Evolutionary conservation across 2,329 filamentous ascomycete genomes (phyloP).

Genomic region (Teratosphaeria epicoccoides): DNA sequence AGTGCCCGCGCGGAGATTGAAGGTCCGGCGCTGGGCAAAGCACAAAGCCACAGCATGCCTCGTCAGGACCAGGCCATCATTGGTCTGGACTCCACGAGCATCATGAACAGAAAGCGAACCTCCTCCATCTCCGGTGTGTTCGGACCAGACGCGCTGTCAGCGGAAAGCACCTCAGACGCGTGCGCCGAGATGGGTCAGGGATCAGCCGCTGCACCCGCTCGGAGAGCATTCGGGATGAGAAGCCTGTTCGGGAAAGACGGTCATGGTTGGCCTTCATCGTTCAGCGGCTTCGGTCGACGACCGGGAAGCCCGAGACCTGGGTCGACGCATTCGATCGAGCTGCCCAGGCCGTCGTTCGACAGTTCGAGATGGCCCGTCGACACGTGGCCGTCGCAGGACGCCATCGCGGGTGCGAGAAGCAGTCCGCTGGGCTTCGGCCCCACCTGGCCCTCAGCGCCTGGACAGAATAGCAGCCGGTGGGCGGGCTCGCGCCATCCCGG

Average conservation of each 20-base stretch:
- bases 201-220: conserved; percentile 23
- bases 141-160: conserved; percentile 30
- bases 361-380: conserved; percentile 43
- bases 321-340: conserved; percentile 42
- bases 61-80: conserved; percentile 36
- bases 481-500: conserved; percentile 59
- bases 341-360: conserved; percentile 69
- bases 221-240: conserved; percentile 35
- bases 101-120: conserved; percentile 36
- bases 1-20: conserved; percentile 26
- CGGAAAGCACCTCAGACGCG: conserved; percentile 12
- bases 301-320: conserved; percentile 49
- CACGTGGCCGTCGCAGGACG: conserved; percentile 20
- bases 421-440: conserved; percentile 26
- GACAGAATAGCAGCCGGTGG: conserved; percentile 10
- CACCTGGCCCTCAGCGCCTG: conserved; percentile 47
- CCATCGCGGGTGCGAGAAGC: conserved; percentile 26
- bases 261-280: conserved; percentile 33
- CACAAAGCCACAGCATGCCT: conserved; percentile 70
- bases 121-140: conserved; percentile 41
- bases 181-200: conserved; percentile 5
- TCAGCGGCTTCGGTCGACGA: conserved; percentile 17
- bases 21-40: conserved; percentile 50
- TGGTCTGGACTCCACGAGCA: conserved; percentile 20
- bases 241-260: conserved; percentile 30